phyloP scores from a whole-genome alignment of 2,329 filamentous ascomycete genomes.

The Alternaria ventricosa region DNA sequence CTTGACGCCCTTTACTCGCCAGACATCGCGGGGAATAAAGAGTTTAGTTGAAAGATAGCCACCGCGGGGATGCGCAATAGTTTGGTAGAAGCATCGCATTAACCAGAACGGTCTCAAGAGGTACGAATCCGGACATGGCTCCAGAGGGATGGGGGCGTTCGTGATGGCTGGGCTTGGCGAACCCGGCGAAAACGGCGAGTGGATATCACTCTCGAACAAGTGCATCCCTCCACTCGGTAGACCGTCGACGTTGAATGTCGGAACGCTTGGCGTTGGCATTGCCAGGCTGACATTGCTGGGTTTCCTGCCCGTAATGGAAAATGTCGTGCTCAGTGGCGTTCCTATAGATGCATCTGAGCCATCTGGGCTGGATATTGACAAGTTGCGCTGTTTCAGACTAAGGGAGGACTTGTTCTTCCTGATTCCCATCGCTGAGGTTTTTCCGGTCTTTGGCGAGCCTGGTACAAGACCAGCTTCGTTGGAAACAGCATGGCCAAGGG shows the following conservation, averaged over 20 bases:
- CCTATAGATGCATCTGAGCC: constrained; percentile 71
- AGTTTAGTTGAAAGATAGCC: constrained; percentile 91
- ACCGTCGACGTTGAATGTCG: constrained; percentile 65
- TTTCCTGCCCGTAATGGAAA: constrained; percentile 58
- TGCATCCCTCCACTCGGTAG: constrained; percentile 72
- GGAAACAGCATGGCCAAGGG: constrained; percentile 49
- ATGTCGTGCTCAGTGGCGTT: constrained; percentile 75
- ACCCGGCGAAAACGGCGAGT: constrained; percentile 68
- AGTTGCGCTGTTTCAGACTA: constrained; percentile 76
- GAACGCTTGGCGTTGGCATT: constrained; percentile 70
- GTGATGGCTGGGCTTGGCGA: constrained; percentile 68
- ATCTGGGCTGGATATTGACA: constrained; percentile 69
- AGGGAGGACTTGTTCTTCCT: constrained; percentile 60
- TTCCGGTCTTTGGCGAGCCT: constrained; percentile 45
- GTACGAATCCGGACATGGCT: constrained; percentile 88
- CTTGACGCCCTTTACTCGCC: constrained; percentile 93
- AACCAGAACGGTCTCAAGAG: constrained; percentile 97
- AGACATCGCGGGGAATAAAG: constrained; percentile 91
- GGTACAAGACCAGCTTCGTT: constrained; percentile 51
- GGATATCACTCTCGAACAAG: constrained; percentile 84
- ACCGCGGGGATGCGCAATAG: constrained; percentile 86
- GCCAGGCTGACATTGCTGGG: constrained; percentile 67
- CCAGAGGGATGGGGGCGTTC: constrained; percentile 77
- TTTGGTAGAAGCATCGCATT: constrained; percentile 93
- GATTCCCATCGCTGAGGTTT: constrained; percentile 42